A percentile compares a stretch with the other conserved stretches of the same genome.
Evolutionary conservation across 2,329 filamentous ascomycete genomes (phyloP).

Genomic region (Aquanectria penicillioides): DNA sequence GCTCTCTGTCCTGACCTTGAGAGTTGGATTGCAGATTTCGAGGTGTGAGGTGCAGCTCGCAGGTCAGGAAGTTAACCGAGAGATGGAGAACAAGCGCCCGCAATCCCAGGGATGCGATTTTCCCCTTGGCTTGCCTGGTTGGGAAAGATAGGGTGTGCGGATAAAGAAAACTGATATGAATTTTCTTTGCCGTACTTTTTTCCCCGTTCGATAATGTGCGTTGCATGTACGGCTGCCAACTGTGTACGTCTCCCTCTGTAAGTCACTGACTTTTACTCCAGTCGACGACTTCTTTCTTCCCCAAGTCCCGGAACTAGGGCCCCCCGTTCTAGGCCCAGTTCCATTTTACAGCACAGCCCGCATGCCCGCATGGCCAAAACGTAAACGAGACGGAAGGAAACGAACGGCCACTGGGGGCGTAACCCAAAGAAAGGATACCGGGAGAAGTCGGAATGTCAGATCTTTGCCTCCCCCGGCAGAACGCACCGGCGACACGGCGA

Average conservation of each 20-base stretch:
- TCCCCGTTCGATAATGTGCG: too few relatives aligned
- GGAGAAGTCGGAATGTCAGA: slow-evolving; percentile 34
- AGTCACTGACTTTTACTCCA: neutral
- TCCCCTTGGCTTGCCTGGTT: slow-evolving; percentile 5
- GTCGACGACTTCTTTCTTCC: too few relatives aligned
- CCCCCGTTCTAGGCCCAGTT: slow-evolving; percentile 20
- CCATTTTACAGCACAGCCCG: slow-evolving; percentile 25
- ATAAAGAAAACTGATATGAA: slow-evolving; percentile 12
- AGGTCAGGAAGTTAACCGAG: slow-evolving; percentile 42
- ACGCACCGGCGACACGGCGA: slow-evolving; percentile 8
- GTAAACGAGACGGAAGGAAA: slow-evolving; percentile 37
- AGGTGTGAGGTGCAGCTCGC: slow-evolving; percentile 29
- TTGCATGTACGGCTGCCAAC: too few relatives aligned
- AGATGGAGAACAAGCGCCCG: slow-evolving; percentile 35
- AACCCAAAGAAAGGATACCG: slow-evolving; percentile 18
- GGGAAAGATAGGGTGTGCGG: slow-evolving; percentile 8
- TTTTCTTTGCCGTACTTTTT: too few relatives aligned
- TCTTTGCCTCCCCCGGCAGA: neutral
- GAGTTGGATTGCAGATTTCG: slow-evolving; percentile 2
- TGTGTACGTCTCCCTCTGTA: neutral
- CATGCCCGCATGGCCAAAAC: slow-evolving; percentile 36
- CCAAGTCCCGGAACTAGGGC: slow-evolving; percentile 14
- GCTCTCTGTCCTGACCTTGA: too few relatives aligned
- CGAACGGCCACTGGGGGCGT: slow-evolving; percentile 33
- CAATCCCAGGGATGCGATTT: slow-evolving; percentile 22